A percentile compares a stretch with the other conserved stretches of the same genome.
These are phyloP conservation scores for Psilocybe subaeruginosa DNA, from an alignment of 768 basidiomycete genomes.

Conservation along the genomic window DNA sequence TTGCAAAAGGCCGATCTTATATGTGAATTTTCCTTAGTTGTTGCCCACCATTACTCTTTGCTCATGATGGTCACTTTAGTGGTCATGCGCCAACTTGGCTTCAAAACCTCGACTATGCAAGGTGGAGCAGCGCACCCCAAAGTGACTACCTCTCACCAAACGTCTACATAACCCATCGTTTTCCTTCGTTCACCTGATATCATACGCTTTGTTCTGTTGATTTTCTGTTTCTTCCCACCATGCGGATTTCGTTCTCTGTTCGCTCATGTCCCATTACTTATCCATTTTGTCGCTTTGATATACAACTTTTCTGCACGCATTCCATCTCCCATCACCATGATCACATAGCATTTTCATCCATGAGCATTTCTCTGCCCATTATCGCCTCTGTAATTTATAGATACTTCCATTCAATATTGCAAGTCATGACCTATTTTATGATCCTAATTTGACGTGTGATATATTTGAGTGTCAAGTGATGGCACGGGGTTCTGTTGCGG, in stretches of 20 bases:
- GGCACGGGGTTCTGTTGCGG: constrained; percentile 11
- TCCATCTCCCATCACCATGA: constrained; percentile 21
- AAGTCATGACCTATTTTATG: constrained; percentile 6
- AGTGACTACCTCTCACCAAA: constrained; percentile 48
- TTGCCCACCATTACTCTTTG: neutral
- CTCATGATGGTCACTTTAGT: constrained; percentile 28
- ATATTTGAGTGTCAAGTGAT: constrained; percentile 5
- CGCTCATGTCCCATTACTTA: constrained; percentile 19
- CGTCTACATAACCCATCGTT: constrained; percentile 36
- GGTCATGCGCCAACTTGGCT: constrained; percentile 85
- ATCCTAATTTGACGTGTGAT: constrained; percentile 18
- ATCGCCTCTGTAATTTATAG: constrained; percentile 50
- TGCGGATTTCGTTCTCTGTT: constrained; percentile 32
- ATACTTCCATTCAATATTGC: constrained; percentile 33
- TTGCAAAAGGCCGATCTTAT: constrained; percentile 87
- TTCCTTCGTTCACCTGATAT: neutral
- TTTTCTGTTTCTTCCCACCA: constrained; percentile 17
- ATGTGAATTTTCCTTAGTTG: constrained; percentile 33
- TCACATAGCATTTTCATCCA: constrained; percentile 29
- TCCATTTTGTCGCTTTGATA: constrained; percentile 37
- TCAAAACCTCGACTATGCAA: constrained; percentile 81
- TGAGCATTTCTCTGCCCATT: constrained; percentile 37
- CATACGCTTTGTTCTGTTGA: constrained; percentile 28
- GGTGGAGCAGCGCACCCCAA: constrained; percentile 54
- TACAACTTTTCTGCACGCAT: constrained; percentile 35